These are phyloP conservation scores for Cordyceps cateniannulata DNA, from an alignment of 2,329 filamentous ascomycete species.

Conservation along the genomic window DNA sequence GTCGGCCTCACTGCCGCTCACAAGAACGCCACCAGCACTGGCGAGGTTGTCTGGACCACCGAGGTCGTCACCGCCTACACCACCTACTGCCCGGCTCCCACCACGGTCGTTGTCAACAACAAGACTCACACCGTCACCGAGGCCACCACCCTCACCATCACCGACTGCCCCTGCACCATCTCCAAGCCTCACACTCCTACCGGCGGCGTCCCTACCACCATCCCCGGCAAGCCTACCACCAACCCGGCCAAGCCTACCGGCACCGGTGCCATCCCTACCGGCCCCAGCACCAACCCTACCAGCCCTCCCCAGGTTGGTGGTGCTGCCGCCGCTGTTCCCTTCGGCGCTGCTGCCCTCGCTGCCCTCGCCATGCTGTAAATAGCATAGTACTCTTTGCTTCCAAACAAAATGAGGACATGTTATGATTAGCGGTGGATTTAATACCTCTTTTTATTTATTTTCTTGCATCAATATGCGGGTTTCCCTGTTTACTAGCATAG, in stretches of 20 bases:
- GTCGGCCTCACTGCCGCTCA: constrained; percentile 39
- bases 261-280: constrained; percentile 65
- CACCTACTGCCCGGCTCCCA: constrained; percentile 67
- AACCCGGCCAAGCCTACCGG: constrained; percentile 56
- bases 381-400: constrained; percentile 11
- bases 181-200: constrained; percentile 50
- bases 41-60: constrained; percentile 43
- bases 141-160: constrained; percentile 63
- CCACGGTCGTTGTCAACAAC: constrained; percentile 55
- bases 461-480: neutral
- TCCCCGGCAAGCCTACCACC: constrained; percentile 41
- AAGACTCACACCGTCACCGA: constrained; percentile 63
- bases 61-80: constrained; percentile 59
- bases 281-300: constrained; percentile 28
- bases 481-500: constrained; percentile 6
- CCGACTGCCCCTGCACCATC: constrained; percentile 65
- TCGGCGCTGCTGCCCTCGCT: constrained; percentile 11
- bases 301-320: constrained; percentile 47
- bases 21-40: constrained; percentile 27
- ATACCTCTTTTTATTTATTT: constrained; percentile 7
- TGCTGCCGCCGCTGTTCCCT: constrained; percentile 6
- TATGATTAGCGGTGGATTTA: constrained; percentile 11
- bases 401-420: constrained; percentile 11
- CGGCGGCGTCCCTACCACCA: neutral
- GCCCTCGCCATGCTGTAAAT: constrained; percentile 13